Evolutionary conservation across 1,284 basidiomycete species (phyloP).

Genomic region (Sphaerobolus stellatus): DNA sequence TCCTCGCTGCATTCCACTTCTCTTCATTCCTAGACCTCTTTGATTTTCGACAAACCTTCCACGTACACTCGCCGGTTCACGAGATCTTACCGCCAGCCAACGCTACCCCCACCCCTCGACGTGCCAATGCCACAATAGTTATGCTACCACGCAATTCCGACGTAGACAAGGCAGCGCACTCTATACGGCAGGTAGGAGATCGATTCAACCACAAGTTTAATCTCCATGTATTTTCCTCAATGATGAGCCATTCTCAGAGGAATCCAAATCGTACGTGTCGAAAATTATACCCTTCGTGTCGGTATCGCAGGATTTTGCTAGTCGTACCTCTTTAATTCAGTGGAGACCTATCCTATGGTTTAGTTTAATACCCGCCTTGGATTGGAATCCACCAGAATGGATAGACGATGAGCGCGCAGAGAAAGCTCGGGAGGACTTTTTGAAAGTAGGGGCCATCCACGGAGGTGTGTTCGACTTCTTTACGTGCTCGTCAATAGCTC

Average conservation of each 20-base stretch:
- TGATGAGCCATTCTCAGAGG: slow-evolving; percentile 68
- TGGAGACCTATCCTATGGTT: slow-evolving; percentile 60
- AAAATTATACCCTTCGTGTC: neutral
- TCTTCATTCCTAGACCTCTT: too few species aligned
- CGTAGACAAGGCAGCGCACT: slow-evolving; percentile 56
- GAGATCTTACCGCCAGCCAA: too few species aligned
- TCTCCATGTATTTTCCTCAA: slow-evolving; percentile 76
- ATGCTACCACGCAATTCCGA: slow-evolving; percentile 71
- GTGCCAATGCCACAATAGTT: slow-evolving; percentile 48
- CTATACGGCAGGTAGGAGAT: slow-evolving; percentile 59
- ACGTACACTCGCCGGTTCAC: too few species aligned
- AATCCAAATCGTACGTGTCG: slow-evolving; percentile 58
- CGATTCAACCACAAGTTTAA: slow-evolving; percentile 63
- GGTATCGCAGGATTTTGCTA: slow-evolving; percentile 22
- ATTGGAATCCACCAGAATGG: slow-evolving; percentile 84
- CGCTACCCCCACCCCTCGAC: too few species aligned
- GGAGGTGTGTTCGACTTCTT: slow-evolving; percentile 53
- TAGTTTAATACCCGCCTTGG: slow-evolving; percentile 66
- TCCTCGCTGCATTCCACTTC: too few species aligned
- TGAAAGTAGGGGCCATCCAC: slow-evolving; percentile 66
- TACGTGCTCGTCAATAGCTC: too few species aligned
- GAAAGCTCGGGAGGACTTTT: slow-evolving; percentile 60
- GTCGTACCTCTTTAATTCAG: slow-evolving; percentile 57
- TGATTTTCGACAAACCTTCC: too few species aligned
- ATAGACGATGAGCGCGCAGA: slow-evolving; percentile 71